Evolutionary conservation across 768 basidiomycete species (phyloP).

Genomic region (Xerocomellus amylosporus): DNA sequence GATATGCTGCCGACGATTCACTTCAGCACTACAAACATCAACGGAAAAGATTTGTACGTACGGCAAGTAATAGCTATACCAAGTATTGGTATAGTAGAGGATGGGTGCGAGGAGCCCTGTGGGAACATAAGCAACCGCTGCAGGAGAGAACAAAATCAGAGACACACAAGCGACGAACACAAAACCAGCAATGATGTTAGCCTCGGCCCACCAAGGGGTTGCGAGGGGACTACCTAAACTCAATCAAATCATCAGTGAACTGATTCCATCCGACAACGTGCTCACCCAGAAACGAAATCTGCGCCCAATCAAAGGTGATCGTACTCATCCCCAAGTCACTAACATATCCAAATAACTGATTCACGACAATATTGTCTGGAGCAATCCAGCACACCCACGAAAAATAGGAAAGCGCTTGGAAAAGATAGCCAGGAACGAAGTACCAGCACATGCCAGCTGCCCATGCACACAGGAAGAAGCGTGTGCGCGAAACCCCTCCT

Average conservation of each 20-base stretch:
- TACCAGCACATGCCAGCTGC: constrained; percentile 41
- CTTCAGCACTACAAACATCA: neutral
- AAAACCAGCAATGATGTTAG: constrained; percentile 62
- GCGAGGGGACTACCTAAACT: constrained; percentile 51
- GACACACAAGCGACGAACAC: constrained; percentile 63
- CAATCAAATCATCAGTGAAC: neutral
- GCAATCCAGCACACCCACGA: constrained; percentile 66
- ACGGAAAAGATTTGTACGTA: constrained; percentile 23
- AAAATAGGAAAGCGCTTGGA: constrained; percentile 62
- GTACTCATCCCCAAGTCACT: constrained; percentile 63
- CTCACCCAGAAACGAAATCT: constrained; percentile 43
- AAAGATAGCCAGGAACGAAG: constrained; percentile 72
- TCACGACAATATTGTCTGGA: constrained; percentile 65
- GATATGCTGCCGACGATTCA: constrained; percentile 44
- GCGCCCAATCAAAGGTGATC: constrained; percentile 80
- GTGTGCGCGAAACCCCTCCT: constrained; percentile 50
- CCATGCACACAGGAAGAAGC: constrained; percentile 49
- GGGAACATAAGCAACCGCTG: constrained; percentile 49
- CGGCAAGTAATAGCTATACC: constrained; percentile 58
- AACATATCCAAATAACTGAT: constrained; percentile 69
- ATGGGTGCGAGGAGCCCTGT: constrained; percentile 56
- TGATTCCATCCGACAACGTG: neutral
- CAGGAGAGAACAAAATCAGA: constrained; percentile 38
- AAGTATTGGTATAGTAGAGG: constrained; percentile 67
- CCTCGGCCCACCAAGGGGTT: constrained; percentile 82